phyloP scores from a whole-genome alignment of 805 yeast genomes.

The Helenozyma rhizophorensis region DNA sequence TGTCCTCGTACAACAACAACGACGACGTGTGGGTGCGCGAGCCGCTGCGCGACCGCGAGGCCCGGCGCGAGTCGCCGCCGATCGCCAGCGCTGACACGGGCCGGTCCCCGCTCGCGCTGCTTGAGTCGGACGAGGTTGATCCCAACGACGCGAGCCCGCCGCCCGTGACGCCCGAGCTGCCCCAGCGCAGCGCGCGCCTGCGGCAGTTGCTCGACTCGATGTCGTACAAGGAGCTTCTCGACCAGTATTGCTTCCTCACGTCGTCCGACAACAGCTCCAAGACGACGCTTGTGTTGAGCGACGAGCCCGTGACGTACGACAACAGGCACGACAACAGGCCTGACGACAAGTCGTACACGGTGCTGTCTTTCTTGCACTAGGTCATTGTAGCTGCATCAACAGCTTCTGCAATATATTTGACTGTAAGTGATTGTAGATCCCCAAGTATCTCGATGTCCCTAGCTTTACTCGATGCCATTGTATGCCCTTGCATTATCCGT shows the following conservation, averaged over 20 bases:
- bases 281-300: constrained; percentile 15
- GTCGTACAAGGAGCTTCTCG: constrained; percentile 53
- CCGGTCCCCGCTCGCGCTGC: not conserved
- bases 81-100: not conserved
- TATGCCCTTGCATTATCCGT: too few relatives aligned
- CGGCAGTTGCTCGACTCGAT: constrained; percentile 36
- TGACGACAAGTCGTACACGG: constrained; percentile 1
- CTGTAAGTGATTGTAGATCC: too few relatives aligned
- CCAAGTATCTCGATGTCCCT: too few relatives aligned
- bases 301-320: constrained; percentile 7
- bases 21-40: constrained; percentile 1
- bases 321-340: too few relatives aligned
- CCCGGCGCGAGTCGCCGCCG: too few relatives aligned
- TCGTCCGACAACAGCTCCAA: constrained; percentile 17
- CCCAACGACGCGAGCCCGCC: constrained; percentile 1
- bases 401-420: too few relatives aligned
- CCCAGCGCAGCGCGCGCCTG: constrained; percentile 2
- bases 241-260: constrained; percentile 56
- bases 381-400: too few relatives aligned
- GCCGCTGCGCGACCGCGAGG: too few relatives aligned
- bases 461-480: too few relatives aligned
- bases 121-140: not conserved
- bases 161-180: not conserved
- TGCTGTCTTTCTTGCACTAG: constrained; percentile 1
- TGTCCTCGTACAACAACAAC: constrained; percentile 19